Evolutionary conservation across 768 basidiomycete genomes (phyloP).

Genomic region (Psilocybe subaeruginosa): DNA sequence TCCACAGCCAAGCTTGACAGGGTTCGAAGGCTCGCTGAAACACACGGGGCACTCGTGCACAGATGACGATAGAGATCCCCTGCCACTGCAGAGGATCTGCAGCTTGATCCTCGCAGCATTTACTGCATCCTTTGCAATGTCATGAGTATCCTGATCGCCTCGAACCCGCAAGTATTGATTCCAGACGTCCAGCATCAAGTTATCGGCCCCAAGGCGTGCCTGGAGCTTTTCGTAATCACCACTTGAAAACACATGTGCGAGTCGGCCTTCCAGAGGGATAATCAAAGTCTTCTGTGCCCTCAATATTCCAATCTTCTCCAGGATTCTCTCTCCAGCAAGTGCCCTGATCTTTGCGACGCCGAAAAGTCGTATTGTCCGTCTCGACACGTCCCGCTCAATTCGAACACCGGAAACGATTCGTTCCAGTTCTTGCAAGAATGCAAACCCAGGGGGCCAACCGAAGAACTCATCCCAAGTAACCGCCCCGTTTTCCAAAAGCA

Average conservation of each 20-base stretch:
- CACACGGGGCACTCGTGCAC: slow-evolving; percentile 65
- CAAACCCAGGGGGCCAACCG: slow-evolving; percentile 36
- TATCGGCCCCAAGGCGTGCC: slow-evolving; percentile 56
- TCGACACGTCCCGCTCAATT: slow-evolving; percentile 42
- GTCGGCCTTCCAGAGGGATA: slow-evolving; percentile 49
- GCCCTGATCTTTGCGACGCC: slow-evolving; percentile 48
- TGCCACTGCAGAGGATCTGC: slow-evolving; percentile 12
- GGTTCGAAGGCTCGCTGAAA: slow-evolving; percentile 55
- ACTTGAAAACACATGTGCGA: slow-evolving; percentile 49
- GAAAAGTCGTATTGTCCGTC: slow-evolving; percentile 55
- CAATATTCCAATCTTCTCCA: slow-evolving; percentile 48
- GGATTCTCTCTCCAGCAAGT: slow-evolving; percentile 44
- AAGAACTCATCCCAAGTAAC: slow-evolving; percentile 73
- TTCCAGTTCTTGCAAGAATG: slow-evolving; percentile 50
- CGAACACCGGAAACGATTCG: slow-evolving; percentile 37
- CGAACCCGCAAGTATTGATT: slow-evolving; percentile 51
- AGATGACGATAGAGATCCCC: neutral
- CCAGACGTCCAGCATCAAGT: slow-evolving; percentile 51
- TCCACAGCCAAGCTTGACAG: slow-evolving; percentile 60
- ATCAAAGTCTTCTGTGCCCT: slow-evolving; percentile 40
- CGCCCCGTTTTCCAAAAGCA: slow-evolving; percentile 51
- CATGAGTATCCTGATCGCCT: slow-evolving; percentile 52
- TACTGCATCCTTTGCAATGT: slow-evolving; percentile 45
- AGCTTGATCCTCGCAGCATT: slow-evolving; percentile 32
- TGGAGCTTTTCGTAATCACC: slow-evolving; percentile 49